Conservation (phyloP, 495 filamentous ascomycete species). For the Penicillium goetzii region DNA sequence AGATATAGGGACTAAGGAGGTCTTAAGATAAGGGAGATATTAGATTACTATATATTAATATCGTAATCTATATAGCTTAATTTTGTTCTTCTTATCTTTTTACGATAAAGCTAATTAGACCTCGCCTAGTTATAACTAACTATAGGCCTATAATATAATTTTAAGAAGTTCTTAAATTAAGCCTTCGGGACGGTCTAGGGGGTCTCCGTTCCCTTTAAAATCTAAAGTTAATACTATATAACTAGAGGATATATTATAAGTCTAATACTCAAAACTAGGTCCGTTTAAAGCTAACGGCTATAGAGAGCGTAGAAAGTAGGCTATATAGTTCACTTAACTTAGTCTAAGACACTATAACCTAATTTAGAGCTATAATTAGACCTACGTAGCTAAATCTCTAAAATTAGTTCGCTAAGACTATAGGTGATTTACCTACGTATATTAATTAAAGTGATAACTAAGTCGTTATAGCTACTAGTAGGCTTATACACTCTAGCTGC, state of each 20-base stretch:
- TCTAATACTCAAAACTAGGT: too few relatives aligned
- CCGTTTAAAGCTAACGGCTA: too few relatives aligned
- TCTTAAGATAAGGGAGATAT: neutral
- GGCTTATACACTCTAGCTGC: neutral
- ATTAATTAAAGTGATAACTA: neutral
- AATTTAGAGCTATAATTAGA: neutral
- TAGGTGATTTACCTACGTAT: neutral
- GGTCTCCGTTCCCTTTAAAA: too few relatives aligned
- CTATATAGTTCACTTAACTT: neutral
- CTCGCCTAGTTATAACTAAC: too few relatives aligned
- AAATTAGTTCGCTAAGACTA: neutral
- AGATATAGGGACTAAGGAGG: neutral
- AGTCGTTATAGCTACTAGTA: neutral
- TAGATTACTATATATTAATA: too few relatives aligned
- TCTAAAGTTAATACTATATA: too few relatives aligned
- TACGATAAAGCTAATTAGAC: too few relatives aligned
- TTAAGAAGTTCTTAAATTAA: too few relatives aligned
- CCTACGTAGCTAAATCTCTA: neutral
- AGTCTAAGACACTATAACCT: neutral
- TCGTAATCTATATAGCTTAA: neutral
- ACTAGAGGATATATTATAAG: too few relatives aligned
- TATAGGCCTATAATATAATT: too few relatives aligned
- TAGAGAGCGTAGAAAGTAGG: neutral
- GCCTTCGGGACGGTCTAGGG: too few relatives aligned
- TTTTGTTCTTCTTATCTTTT: neutral